A percentile compares a stretch with the other conserved stretches of the same genome.
phyloP scores from a whole-genome alignment of 2,329 filamentous ascomycete species.

The Alternaria sp. region DNA sequence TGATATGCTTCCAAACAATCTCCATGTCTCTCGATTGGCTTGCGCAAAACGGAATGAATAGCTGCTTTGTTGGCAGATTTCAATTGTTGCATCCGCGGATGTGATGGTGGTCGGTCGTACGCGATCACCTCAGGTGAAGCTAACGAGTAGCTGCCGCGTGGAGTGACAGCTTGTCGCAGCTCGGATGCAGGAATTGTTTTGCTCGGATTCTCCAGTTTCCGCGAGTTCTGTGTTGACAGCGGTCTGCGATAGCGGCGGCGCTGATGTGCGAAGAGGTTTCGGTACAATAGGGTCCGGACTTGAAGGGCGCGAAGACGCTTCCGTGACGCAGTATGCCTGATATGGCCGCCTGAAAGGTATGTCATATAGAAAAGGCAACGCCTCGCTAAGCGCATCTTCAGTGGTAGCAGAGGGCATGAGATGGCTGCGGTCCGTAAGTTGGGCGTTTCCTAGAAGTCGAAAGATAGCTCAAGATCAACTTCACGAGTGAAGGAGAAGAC shows the following conservation, averaged over 20 bases:
- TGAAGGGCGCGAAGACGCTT: slow-evolving; percentile 27
- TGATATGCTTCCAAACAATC: slow-evolving; percentile 6
- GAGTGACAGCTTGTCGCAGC: slow-evolving; percentile 14
- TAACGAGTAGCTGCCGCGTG: slow-evolving; percentile 26
- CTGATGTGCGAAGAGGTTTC: slow-evolving; percentile 7
- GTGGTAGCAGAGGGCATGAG: background rate
- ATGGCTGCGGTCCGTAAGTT: slow-evolving; percentile 1
- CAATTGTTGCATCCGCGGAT: slow-evolving; percentile 26
- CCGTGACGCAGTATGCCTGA: slow-evolving; percentile 36
- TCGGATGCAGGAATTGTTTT: background rate
- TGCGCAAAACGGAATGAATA: background rate
- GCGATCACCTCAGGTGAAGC: slow-evolving; percentile 4
- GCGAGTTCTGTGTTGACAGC: background rate
- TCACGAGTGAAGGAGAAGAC: background rate
- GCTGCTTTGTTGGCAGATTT: background rate
- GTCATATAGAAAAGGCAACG: background rate
- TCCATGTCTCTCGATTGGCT: slow-evolving; percentile 2
- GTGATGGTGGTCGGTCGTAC: slow-evolving; percentile 30
- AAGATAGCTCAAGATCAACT: background rate
- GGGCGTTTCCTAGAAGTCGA: background rate
- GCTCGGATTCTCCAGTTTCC: background rate
- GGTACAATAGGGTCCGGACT: slow-evolving; percentile 25
- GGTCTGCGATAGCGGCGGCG: background rate
- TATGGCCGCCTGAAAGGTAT: slow-evolving; percentile 16
- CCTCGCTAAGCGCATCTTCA: slow-evolving; percentile 13